phyloP scores from a whole-genome alignment of 2,329 filamentous ascomycete species.

The Aspergillus felis region DNA sequence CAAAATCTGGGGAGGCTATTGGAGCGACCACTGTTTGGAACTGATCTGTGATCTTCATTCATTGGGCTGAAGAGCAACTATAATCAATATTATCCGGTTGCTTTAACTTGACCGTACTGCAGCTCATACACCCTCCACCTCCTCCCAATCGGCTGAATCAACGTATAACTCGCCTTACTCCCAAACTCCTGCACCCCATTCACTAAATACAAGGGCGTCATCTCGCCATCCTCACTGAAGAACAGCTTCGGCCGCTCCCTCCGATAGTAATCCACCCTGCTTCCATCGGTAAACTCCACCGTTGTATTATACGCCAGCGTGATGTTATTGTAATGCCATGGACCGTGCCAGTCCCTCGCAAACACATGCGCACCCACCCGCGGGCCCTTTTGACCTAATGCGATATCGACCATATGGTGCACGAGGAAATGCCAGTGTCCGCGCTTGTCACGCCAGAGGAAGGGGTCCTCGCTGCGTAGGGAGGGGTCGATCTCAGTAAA shows the following conservation, averaged over 20 bases:
- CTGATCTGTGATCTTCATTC: background rate
- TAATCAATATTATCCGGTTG: background rate
- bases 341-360: slow-evolving; percentile 22
- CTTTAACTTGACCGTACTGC: too few species aligned
- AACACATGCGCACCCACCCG: slow-evolving; percentile 33
- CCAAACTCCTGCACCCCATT: slow-evolving; percentile 47
- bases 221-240: slow-evolving; percentile 45
- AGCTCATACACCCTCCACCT: slow-evolving; percentile 4
- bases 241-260: slow-evolving; percentile 49
- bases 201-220: slow-evolving; percentile 46
- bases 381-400: slow-evolving; percentile 23
- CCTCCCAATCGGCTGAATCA: slow-evolving; percentile 40
- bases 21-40: slow-evolving; percentile 15
- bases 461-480: slow-evolving; percentile 30
- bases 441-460: slow-evolving; percentile 35
- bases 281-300: slow-evolving; percentile 40
- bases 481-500: slow-evolving; percentile 6
- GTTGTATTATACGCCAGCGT: slow-evolving; percentile 26
- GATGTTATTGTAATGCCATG: slow-evolving; percentile 29
- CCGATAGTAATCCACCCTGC: slow-evolving; percentile 37
- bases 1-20: slow-evolving; percentile 8
- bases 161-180: slow-evolving; percentile 33
- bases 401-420: slow-evolving; percentile 32
- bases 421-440: slow-evolving; percentile 34
- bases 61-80: background rate